These are phyloP conservation scores for Choricystis sp. DNA, from an alignment of 139 green algal species.

Conservation along the genomic window DNA sequence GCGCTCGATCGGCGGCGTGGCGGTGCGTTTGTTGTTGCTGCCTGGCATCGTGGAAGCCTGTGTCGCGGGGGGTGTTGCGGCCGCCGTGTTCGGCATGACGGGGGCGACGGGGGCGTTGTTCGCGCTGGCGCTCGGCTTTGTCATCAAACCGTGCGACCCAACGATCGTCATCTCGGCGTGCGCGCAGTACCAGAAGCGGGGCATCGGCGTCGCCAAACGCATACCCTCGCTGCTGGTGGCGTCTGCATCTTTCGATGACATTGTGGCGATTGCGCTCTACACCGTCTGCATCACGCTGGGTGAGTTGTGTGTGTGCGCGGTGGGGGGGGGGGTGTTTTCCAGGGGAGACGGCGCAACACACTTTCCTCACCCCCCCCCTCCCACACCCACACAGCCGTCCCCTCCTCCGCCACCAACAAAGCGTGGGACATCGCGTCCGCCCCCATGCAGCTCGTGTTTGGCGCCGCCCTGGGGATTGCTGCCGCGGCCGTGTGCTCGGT, in stretches of 20 bases:
- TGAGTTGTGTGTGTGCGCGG: too few species aligned
- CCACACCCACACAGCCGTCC: too few species aligned
- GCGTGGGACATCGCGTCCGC: not conserved
- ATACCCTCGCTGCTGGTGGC: slow-evolving; percentile 69
- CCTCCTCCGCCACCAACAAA: not conserved
- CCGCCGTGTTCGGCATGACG: not conserved
- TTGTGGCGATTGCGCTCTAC: slow-evolving; percentile 70
- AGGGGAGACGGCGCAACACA: too few species aligned
- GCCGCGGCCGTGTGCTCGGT: not conserved
- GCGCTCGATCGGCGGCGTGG: not conserved
- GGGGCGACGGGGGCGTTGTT: too few species aligned
- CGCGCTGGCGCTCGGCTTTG: slow-evolving; percentile 59
- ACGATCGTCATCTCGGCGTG: slow-evolving; percentile 67
- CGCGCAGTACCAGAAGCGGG: slow-evolving; percentile 56
- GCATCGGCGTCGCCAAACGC: slow-evolving; percentile 41
- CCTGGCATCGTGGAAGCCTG: slow-evolving; percentile 32
- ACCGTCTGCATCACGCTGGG: slow-evolving; percentile 53
- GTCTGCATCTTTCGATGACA: slow-evolving; percentile 69
- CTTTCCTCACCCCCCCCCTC: too few species aligned
- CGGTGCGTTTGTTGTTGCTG: not conserved
- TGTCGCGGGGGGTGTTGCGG: slow-evolving; percentile 32
- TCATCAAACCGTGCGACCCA: slow-evolving; percentile 66
- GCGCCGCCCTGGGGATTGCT: not conserved
- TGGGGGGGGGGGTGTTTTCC: too few species aligned
- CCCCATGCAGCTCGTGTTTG: not conserved